Conservation (phyloP, 331 rosid species). For the Malus hybrid region DNA sequence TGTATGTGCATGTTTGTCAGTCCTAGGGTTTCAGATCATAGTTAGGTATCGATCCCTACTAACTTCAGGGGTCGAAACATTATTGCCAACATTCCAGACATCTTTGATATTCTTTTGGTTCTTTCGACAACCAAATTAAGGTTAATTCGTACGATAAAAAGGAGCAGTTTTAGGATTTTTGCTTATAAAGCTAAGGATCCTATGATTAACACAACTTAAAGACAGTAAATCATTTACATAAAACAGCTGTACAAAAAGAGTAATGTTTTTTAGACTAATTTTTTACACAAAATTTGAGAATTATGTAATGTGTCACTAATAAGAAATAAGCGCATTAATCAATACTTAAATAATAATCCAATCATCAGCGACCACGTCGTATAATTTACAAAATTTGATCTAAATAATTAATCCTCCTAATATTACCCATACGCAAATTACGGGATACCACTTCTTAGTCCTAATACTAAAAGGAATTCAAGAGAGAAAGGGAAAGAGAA, state of each 20-base stretch:
- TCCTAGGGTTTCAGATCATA: no score
- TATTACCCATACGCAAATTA: neutral
- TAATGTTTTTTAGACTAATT: no score
- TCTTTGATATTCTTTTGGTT: neutral
- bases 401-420: no score
- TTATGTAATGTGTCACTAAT: no score
- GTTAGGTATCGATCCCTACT: no score
- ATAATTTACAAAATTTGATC: no score
- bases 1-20: no score
- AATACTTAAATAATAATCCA: no score
- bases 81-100: neutral
- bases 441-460: conserved; percentile 14
- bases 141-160: neutral
- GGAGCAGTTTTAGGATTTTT: neutral
- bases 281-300: no score
- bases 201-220: conserved; percentile 9
- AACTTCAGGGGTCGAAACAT: no score
- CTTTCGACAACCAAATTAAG: neutral
- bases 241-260: conserved; percentile 9
- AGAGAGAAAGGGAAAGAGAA: conserved; percentile 11
- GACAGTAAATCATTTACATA: conserved; percentile 9
- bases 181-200: conserved; percentile 34
- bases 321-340: no score
- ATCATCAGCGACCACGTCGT: no score
- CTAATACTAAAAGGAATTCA: neutral